phyloP scores from a whole-genome alignment of 108 stramenopile species.

The Skeletonema marinoi region DNA sequence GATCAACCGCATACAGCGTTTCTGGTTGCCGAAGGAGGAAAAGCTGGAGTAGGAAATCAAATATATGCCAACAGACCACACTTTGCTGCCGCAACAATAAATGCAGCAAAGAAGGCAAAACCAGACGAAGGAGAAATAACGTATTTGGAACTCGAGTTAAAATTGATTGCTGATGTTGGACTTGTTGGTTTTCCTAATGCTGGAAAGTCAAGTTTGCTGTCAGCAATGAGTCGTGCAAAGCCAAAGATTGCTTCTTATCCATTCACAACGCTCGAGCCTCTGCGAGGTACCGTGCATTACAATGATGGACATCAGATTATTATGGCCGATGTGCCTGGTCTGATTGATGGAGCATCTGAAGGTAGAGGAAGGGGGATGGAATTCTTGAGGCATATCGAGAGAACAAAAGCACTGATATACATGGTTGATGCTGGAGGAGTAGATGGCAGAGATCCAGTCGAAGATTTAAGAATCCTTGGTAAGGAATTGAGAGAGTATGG shows the following conservation, averaged over 20 bases:
- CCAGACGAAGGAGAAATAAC: constrained; percentile 54
- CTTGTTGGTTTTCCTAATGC: constrained; percentile 99
- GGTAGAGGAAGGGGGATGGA: constrained; percentile 95
- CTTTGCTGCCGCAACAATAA: constrained; percentile 25
- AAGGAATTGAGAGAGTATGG: constrained; percentile 78
- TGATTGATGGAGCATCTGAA: constrained; percentile 94
- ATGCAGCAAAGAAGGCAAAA: constrained; percentile 48
- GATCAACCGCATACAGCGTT: constrained; percentile 74
- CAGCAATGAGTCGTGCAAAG: constrained; percentile 87
- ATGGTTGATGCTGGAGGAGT: constrained; percentile 84
- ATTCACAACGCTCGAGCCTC: constrained; percentile 97
- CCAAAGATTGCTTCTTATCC: constrained; percentile 97
- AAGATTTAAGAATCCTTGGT: constrained; percentile 68
- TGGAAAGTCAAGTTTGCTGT: constrained; percentile 92
- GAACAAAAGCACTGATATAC: constrained; percentile 50
- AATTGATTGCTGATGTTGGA: constrained; percentile 96
- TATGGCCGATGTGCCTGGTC: constrained; percentile 96
- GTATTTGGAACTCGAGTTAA: constrained; percentile 90
- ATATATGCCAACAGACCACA: constrained; percentile 62
- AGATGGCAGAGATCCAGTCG: constrained; percentile 71
- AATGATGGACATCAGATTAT: constrained; percentile 78
- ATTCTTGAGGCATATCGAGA: constrained; percentile 79
- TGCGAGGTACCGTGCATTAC: constrained; percentile 89
- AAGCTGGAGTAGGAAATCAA: constrained; percentile 70
- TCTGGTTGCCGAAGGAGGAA: constrained; percentile 79